These are phyloP conservation scores for Nitzschia palea DNA, from an alignment of 108 stramenopile genomes.

Conservation along the genomic window DNA sequence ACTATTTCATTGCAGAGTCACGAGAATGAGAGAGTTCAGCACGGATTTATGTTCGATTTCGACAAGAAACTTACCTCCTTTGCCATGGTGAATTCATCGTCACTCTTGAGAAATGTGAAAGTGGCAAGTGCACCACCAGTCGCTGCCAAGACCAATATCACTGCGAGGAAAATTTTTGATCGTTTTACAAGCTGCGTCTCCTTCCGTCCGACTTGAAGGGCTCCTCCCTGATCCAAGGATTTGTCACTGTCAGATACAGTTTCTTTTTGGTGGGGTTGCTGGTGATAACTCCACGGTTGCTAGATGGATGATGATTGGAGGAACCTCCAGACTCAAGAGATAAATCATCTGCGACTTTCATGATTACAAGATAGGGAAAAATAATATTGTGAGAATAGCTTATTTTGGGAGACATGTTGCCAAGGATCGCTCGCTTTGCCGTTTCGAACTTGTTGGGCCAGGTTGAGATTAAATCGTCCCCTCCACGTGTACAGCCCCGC, in stretches of 20 bases:
- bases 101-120: background rate
- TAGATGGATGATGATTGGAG: too few relatives aligned
- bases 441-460: too few relatives aligned
- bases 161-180: background rate
- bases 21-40: background rate
- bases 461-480: too few relatives aligned
- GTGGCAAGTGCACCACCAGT: background rate
- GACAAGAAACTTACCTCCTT: background rate
- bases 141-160: background rate
- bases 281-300: too few relatives aligned
- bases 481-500: too few relatives aligned
- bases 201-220: background rate
- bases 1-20: background rate
- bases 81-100: background rate
- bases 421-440: too few relatives aligned
- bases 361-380: background rate
- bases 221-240: background rate
- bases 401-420: too few relatives aligned
- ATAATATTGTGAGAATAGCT: too few relatives aligned
- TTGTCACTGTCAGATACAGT: background rate
- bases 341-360: background rate
- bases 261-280: background rate
- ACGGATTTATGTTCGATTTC: too few relatives aligned
- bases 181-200: background rate
- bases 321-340: background rate